phyloP scores from a whole-genome alignment of 768 basidiomycete species.

The Leccinum imitatum region DNA sequence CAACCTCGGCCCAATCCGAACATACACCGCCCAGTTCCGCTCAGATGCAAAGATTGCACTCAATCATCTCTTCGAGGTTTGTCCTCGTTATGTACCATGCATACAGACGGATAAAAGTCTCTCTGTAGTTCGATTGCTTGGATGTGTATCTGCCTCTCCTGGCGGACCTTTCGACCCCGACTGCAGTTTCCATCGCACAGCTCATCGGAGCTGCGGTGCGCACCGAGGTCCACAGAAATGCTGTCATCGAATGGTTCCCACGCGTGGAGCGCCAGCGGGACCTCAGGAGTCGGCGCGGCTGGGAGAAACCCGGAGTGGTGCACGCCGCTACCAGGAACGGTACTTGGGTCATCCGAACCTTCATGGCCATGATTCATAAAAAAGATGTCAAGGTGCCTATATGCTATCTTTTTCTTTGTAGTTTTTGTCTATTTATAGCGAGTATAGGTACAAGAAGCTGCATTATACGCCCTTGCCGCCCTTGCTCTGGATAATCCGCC shows the following conservation, averaged over 20 bases:
- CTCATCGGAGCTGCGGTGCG: conserved; percentile 56
- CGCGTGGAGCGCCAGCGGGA: conserved; percentile 53
- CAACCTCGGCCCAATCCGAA: conserved; percentile 59
- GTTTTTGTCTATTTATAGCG: neutral
- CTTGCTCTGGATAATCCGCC: conserved; percentile 60
- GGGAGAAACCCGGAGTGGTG: conserved; percentile 60
- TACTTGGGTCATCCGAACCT: conserved; percentile 57
- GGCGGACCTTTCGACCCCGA: conserved; percentile 40
- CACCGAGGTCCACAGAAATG: conserved; percentile 45
- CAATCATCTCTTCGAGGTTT: conserved; percentile 61
- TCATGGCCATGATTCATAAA: conserved; percentile 47
- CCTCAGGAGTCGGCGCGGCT: conserved; percentile 61
- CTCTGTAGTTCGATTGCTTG: conserved; percentile 51
- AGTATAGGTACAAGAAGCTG: conserved; percentile 63
- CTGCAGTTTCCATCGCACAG: conserved; percentile 54
- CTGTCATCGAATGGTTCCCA: conserved; percentile 64
- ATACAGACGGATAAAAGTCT: neutral
- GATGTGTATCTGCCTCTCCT: conserved; percentile 71
- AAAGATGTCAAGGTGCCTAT: conserved; percentile 53
- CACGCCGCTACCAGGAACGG: conserved; percentile 44
- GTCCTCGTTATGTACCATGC: neutral
- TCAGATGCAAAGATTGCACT: conserved; percentile 57
- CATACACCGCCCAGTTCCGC: conserved; percentile 37
- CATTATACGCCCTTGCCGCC: conserved; percentile 60
- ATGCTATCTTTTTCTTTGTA: neutral